A percentile compares a stretch with the other conserved stretches of the same genome.
These are phyloP conservation scores for Diaporthe amygdali DNA, from an alignment of 2,329 filamentous ascomycete species.

Conservation along the genomic window DNA sequence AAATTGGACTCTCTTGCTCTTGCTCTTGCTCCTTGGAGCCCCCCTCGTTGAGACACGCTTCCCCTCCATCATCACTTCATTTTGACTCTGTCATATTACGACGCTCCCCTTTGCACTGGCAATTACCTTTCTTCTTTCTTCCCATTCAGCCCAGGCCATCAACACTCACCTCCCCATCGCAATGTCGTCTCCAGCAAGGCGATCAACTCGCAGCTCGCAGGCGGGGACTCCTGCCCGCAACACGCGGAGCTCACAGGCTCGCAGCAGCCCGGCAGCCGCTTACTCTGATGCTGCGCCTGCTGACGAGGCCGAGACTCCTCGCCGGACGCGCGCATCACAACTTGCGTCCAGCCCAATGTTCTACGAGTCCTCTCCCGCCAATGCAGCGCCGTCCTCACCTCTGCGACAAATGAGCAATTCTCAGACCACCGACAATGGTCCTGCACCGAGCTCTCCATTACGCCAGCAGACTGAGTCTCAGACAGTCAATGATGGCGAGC, in stretches of 20 bases:
- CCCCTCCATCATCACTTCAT: neutral
- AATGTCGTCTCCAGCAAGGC: constrained; percentile 69
- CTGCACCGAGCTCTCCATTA: constrained; percentile 63
- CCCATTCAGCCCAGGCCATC: neutral
- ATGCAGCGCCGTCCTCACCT: constrained; percentile 54
- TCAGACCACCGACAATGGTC: constrained; percentile 52
- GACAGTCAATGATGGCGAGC: constrained; percentile 60
- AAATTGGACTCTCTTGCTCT: constrained; percentile 2
- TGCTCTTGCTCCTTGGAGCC: neutral
- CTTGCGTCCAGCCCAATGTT: constrained; percentile 82
- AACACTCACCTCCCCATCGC: constrained; percentile 28
- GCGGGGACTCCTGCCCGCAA: constrained; percentile 51
- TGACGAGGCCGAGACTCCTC: constrained; percentile 29
- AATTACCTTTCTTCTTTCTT: neutral
- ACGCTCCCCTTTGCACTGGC: neutral
- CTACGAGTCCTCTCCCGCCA: constrained; percentile 62
- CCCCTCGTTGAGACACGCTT: neutral
- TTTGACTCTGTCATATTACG: neutral
- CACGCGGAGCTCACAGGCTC: constrained; percentile 35
- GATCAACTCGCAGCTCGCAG: constrained; percentile 58
- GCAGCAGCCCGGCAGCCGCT: constrained; percentile 38
- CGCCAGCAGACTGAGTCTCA: constrained; percentile 64
- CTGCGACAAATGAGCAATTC: constrained; percentile 62
- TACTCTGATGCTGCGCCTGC: neutral
- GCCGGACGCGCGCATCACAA: constrained; percentile 50